phyloP scores from a whole-genome alignment of 1,284 basidiomycete genomes.

The Vanrija pseudolonga region DNA sequence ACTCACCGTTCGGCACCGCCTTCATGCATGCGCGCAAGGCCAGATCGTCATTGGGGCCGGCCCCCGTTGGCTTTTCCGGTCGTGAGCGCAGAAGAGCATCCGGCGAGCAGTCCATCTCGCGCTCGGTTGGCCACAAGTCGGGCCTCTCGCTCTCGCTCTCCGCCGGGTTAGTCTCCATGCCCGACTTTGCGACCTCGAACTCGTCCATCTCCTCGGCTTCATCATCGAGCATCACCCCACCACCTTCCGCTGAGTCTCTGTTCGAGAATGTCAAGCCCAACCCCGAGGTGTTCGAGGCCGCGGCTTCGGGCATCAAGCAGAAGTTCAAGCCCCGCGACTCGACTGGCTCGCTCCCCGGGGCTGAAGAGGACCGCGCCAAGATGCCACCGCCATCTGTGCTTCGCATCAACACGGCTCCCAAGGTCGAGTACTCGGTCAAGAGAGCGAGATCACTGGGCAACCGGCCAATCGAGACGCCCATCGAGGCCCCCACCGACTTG shows the following conservation, averaged over 20 bases:
- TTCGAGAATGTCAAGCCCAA: slow-evolving; percentile 51
- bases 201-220: slow-evolving; percentile 41
- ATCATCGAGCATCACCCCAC: slow-evolving; percentile 28
- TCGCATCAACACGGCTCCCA: slow-evolving; percentile 7
- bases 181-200: slow-evolving; percentile 39
- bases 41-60: slow-evolving; percentile 9
- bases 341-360: slow-evolving; percentile 23
- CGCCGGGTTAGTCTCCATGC: slow-evolving; percentile 21
- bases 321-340: slow-evolving; percentile 50
- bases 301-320: slow-evolving; percentile 34
- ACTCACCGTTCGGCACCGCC: slow-evolving; percentile 33
- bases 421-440: slow-evolving; percentile 8
- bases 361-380: slow-evolving; percentile 11
- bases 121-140: slow-evolving; percentile 48
- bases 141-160: slow-evolving; percentile 41
- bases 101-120: slow-evolving; percentile 30
- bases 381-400: slow-evolving; percentile 19
- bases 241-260: slow-evolving; percentile 32
- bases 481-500: slow-evolving; percentile 25
- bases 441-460: slow-evolving; percentile 15
- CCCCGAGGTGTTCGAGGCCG: slow-evolving; percentile 45
- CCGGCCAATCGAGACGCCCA: slow-evolving; percentile 14
- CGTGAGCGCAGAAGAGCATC: background rate
- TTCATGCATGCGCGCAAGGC: slow-evolving; percentile 15
- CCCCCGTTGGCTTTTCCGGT: background rate